Base-by-base conservation (phyloP, 2,329 filamentous ascomycete species). In the Ceratocystis eucalypticola region DNA sequence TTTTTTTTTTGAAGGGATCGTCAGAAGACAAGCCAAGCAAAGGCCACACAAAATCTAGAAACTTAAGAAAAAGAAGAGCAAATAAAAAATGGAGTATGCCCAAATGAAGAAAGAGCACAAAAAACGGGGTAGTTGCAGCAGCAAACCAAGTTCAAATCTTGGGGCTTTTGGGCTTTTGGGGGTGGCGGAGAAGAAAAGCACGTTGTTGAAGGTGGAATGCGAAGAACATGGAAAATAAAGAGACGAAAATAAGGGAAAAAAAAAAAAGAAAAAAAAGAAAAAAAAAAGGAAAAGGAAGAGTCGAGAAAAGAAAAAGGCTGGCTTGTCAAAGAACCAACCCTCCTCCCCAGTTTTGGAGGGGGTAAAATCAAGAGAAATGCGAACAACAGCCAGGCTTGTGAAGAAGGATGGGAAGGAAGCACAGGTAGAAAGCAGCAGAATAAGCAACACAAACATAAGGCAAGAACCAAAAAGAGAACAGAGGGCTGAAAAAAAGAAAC, bases 1-100 rank as follows among this genome's bases (percentile, higher is more conserved):
- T 57, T 22, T 57, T 57, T 25, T 15, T 57, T 17, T 22, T 28
- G 53, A 57, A 57, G 53, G 53, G 53, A 57, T 57, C 53, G 53
- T 33, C 53, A n/a, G 30, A 28, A 10, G 48, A 53, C 48, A 53
- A 53, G n/a, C 48, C 25, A 33, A 57, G 22, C 53, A 57, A 28
- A 33, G 17, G 48, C 48, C 48, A 50, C 48, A 50, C 1, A 63
- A 45, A 33, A 62, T 12, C 15, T 17, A 15, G 48, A 25, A 50
- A 33, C 44, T 20, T n/a, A 8, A 3, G 20, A 48, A 48, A 33
- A 25, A 10, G n/a, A 50, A n/a, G 59, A 44, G 20, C 2, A 61
- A 44, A 28, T 20, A 41, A 44, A 44, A 44, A 61, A 33, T 41
- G 37, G 37, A 41, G 37, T 12, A 15, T 41, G 10, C 10, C 37